Evolutionary conservation across 2,329 filamentous ascomycete species (phyloP).

Genomic region (Colletotrichum limetticola): DNA sequence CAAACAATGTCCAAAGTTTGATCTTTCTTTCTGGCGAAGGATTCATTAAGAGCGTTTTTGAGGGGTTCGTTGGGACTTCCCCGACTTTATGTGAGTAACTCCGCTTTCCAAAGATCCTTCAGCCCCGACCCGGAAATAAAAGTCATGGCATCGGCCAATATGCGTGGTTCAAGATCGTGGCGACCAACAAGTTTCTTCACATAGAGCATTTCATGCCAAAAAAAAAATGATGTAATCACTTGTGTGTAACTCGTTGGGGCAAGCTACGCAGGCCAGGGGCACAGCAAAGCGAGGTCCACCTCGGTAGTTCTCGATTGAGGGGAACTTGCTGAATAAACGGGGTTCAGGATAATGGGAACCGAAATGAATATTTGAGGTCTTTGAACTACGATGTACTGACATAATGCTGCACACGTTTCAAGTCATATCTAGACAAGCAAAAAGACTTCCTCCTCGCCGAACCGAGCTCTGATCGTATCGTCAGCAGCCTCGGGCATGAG

Average conservation of each 20-base stretch:
- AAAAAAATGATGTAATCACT: conserved; percentile 20
- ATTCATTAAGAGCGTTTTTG: neutral
- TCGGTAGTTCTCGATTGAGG: neutral
- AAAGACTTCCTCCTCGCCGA: conserved; percentile 2
- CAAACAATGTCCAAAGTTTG: too few relatives aligned
- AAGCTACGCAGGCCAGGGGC: neutral
- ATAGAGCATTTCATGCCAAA: conserved; percentile 1
- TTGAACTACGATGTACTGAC: neutral
- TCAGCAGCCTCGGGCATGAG: conserved; percentile 14
- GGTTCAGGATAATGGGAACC: neutral
- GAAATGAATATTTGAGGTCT: neutral
- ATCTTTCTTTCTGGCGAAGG: neutral
- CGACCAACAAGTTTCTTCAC: neutral
- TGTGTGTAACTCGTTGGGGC: neutral
- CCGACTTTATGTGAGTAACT: neutral
- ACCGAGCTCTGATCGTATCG: neutral
- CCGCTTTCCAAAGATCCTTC: neutral
- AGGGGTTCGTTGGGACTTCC: neutral
- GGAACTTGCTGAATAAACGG: neutral
- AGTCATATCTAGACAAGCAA: neutral
- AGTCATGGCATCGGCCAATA: neutral
- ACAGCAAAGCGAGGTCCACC: neutral
- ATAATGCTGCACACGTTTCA: neutral
- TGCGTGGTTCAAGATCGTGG: neutral
- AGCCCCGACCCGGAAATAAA: neutral